Conservation (phyloP, 805 yeast species). For the Pichia exigua region DNA sequence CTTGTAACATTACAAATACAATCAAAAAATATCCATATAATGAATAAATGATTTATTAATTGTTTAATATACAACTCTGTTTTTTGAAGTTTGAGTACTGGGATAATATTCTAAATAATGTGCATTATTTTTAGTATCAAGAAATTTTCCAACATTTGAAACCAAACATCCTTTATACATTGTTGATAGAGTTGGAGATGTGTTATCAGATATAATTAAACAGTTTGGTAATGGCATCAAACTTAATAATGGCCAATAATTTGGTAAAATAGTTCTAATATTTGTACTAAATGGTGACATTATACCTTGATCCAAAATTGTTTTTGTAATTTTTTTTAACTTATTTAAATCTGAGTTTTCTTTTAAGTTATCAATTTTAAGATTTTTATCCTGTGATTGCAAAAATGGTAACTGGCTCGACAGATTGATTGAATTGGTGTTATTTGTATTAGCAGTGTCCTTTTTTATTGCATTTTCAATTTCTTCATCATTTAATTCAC, state of each 20-base stretch:
- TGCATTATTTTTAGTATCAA: conserved; percentile 34
- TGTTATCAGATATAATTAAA: conserved; percentile 58
- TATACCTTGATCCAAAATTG: conserved; percentile 81
- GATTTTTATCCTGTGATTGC: conserved; percentile 13
- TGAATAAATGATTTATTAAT: neutral
- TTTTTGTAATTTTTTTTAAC: conserved; percentile 66
- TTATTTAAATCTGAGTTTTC: conserved; percentile 43
- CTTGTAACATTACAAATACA: conserved; percentile 36
- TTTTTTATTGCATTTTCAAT: conserved; percentile 9
- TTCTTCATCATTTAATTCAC: conserved; percentile 16
- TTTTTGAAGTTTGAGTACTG: conserved; percentile 41
- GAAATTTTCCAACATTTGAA: conserved; percentile 58
- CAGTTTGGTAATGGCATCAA: conserved; percentile 73
- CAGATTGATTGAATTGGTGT: neutral
- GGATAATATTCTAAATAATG: conserved; percentile 73
- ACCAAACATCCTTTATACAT: conserved; percentile 79
- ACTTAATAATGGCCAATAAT: conserved; percentile 59
- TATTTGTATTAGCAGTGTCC: neutral
- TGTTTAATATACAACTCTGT: conserved; percentile 34
- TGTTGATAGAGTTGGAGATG: conserved; percentile 64
- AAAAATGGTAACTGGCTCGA: conserved; percentile 5
- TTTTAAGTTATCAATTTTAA: conserved; percentile 24
- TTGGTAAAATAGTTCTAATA: conserved; percentile 59
- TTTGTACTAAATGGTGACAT: conserved; percentile 68
- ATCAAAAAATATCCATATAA: conserved; percentile 25